Percentiles rank a stretch among this genome's conserved stretches.
Conservation (phyloP, 208 protist species). For the Leishmania gerbilli region DNA sequence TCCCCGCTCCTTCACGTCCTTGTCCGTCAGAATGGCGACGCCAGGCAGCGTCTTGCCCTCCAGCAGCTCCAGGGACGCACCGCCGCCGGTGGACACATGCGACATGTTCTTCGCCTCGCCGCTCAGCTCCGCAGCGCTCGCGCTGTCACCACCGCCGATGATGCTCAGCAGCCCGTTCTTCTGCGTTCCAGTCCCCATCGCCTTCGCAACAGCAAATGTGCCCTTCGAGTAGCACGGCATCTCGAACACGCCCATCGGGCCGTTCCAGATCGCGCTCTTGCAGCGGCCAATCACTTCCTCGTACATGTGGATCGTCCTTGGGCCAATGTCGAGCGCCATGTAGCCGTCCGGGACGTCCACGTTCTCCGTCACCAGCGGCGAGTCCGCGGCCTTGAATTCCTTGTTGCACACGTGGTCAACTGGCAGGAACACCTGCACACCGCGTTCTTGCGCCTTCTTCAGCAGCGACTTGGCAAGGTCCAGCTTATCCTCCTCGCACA, state of each 20-base stretch:
- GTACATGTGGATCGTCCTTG: constrained; percentile 90
- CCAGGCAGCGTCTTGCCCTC: constrained; percentile 96
- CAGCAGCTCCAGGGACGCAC: constrained; percentile 99
- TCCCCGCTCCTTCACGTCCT: constrained; percentile 22
- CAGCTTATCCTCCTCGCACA: constrained; percentile 94
- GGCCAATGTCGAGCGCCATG: constrained; percentile 97
- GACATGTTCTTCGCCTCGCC: constrained; percentile 92
- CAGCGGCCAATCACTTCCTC: constrained; percentile 69
- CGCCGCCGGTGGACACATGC: constrained; percentile 99
- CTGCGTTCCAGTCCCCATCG: constrained; percentile 72
- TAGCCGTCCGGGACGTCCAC: constrained; percentile 81
- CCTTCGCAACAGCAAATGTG: constrained; percentile 85
- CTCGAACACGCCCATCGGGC: constrained; percentile 98
- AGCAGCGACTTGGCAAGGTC: constrained; percentile 89
- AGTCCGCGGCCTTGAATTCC: constrained; percentile 88
- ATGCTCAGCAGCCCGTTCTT: constrained; percentile 87
- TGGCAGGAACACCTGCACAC: constrained; percentile 97
- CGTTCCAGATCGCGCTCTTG: constrained; percentile 98
- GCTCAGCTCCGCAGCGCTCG: constrained; percentile 92
- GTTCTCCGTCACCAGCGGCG: constrained; percentile 64
- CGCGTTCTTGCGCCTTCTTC: constrained; percentile 93
- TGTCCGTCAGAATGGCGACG: constrained; percentile 83
- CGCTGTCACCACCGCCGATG: constrained; percentile 97
- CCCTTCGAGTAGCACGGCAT: constrained; percentile 95
- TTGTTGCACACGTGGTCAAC: constrained; percentile 97